Evolutionary conservation across 768 basidiomycete genomes (phyloP).

Genomic region (Sarcomyxa edulis): DNA sequence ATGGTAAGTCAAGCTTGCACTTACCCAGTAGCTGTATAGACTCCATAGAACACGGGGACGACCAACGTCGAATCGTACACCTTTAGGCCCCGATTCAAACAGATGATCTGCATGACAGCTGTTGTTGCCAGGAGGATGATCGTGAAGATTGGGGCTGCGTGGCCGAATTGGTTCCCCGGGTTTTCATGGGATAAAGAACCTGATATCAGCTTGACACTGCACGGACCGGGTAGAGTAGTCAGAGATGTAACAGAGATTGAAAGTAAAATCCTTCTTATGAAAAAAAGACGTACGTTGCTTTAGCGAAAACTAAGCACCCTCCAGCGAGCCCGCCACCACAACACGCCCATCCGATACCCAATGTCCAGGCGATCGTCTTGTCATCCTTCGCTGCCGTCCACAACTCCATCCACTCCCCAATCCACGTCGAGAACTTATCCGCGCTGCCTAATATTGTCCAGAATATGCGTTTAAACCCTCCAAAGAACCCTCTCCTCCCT

Average conservation of each 20-base stretch:
- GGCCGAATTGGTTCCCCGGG: conserved; percentile 83
- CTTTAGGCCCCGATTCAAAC: conserved; percentile 84
- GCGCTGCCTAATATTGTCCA: too few relatives aligned
- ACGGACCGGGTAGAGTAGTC: conserved; percentile 8
- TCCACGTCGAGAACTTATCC: conserved; percentile 38
- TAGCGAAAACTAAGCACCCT: conserved; percentile 79
- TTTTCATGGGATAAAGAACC: conserved; percentile 76
- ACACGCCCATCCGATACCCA: conserved; percentile 93
- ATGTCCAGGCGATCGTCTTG: conserved; percentile 80
- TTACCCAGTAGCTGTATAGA: conserved; percentile 81
- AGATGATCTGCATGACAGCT: conserved; percentile 86
- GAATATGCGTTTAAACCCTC: conserved; percentile 26
- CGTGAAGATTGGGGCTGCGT: conserved; percentile 74
- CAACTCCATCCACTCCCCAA: conserved; percentile 59
- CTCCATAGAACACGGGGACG: conserved; percentile 92
- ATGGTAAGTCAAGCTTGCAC: too few relatives aligned
- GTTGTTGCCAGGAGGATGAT: conserved; percentile 63
- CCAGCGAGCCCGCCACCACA: conserved; percentile 90
- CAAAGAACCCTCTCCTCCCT: conserved; percentile 2
- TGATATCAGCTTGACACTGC: conserved; percentile 75
- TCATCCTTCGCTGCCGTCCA: conserved; percentile 83
- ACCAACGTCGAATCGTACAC: conserved; percentile 89
- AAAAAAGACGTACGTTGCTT: conserved; percentile 48
- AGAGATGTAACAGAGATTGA: too few relatives aligned
- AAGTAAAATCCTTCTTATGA: neutral